Base-by-base conservation (phyloP, 1,139 yeast species). In the Candida smagusa region DNA sequence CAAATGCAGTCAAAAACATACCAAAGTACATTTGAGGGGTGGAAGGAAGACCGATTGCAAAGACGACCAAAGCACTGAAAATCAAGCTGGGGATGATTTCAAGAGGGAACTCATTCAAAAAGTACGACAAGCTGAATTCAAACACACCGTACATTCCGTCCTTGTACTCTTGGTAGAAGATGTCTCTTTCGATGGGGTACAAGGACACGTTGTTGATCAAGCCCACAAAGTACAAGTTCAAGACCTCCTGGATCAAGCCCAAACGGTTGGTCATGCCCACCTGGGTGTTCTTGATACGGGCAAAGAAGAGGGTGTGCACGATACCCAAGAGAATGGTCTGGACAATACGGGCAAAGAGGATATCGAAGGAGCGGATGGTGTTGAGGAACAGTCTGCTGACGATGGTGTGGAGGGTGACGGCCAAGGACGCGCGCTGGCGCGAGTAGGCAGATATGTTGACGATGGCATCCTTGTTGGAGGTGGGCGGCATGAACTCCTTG, bases 131-230 rank as follows among this genome's bases (percentile, higher is more conserved):
- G 22, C 51, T 48, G 39, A 56, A 57, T n/a, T 49, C 48, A 9
- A 38, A 24, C 16, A 51, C 52, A 0, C 59, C 58, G 31, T 56
- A 55, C 2, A 53, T 41, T 3, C 52, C 54, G 28, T 57, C 61
- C 37, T 47, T 47, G 32, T 51, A 45, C 35, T 57, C 61, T 36
- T 56, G 59, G 44, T 57, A 54, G 40, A 57, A 57, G 23, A 57
- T 44, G 37, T 52, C 50, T n/a, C 59, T 40, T 25, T 55, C 58
- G 5, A 44, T 36, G 4, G 59, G 59, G 34, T 54, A 57, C 23
- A 56, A 42, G 5, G 58, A 40, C 36, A 56, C 41, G 40, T 56
- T 57, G 43, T 57, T 57, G 40, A 57, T 42, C 37, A 56, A 46
- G 2, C 61, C 61, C 8, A 50, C 55, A 32, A 44, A 57, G 41